Evolutionary conservation across 139 green algal genomes (phyloP).

Genomic region (Deuterostichococcus epilithicus): DNA sequence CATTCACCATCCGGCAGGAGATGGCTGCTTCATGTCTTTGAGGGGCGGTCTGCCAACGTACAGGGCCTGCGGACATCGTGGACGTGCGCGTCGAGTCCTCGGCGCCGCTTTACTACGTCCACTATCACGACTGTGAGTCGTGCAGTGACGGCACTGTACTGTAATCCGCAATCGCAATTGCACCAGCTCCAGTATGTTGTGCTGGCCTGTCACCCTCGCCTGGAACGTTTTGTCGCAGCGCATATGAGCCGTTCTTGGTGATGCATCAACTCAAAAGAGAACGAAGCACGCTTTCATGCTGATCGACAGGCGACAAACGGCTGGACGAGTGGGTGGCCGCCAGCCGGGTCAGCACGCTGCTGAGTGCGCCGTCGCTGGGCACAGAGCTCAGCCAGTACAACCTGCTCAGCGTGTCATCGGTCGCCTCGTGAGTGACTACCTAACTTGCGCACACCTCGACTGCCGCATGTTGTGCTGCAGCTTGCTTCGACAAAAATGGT

Average conservation of each 20-base stretch:
- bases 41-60: not conserved
- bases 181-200: not conserved
- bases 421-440: not conserved
- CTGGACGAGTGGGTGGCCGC: conserved; percentile 82
- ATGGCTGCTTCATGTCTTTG: not conserved
- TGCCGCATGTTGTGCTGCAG: not conserved
- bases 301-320: conserved; percentile 74
- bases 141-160: not conserved
- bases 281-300: no score
- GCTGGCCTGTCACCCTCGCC: not conserved
- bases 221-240: not conserved
- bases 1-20: not conserved
- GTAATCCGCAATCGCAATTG: not conserved
- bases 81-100: conserved; percentile 18
- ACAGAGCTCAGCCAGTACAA: not conserved
- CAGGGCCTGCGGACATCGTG: conserved; percentile 46
- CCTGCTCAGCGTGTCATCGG: not conserved
- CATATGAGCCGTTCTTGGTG: not conserved
- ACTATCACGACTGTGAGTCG: conserved; percentile 80
- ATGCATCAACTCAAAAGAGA: no score
- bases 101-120: conserved; percentile 72
- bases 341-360: not conserved
- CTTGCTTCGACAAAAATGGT: no score
- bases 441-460: no score
- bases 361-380: not conserved